Evolutionary conservation across 352 stramenopile genomes (phyloP), one percentile per base, ranked within the genome.

Genomic region (Phytophthora palmivora): DNA sequence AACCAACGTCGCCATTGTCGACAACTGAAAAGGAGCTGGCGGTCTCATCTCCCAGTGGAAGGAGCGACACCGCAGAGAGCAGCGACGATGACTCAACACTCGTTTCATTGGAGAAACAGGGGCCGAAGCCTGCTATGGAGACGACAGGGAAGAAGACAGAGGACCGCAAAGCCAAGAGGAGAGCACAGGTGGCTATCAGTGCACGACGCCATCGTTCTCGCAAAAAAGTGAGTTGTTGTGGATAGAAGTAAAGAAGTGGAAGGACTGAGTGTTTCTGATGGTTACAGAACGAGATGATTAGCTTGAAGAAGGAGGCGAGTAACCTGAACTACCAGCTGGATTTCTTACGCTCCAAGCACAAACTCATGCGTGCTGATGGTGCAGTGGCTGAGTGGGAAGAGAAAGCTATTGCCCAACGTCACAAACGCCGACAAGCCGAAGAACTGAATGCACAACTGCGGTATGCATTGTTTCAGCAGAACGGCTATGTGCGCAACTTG

Each of bases 371-470:
- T 21, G 47, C 70, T 7, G 74, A 85, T 26, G 78, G 73, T 8
- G 55, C 54, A 45, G 53, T 88, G n/a, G 74, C 79, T 1, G 76
- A 82, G 44, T 87, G 65, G 66, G 72, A 90, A 48, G 80, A 90
- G 65, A 70, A 67, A 19, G 80, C 80, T 10, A 79, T 88, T 39
- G 71, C 71, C 11, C 74, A 87, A 46, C 80, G 80, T 18, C 76
- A 79, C 60, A 87, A 85, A 61, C 80, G 78, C 54, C 69, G 72
- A 24, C 78, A 90, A 34, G 64, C 68, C 1, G 80, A 90, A 55
- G 74, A 85, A 22, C 41, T 73, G 16, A 90, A 88, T 38, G 58
- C 70, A 5, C 69, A 73, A 18, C 58, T 90, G 47, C 81, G 82
- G 30, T 67, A 67, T 30, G 80, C 76, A 7, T 56, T 90, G 33